phyloP scores from a whole-genome alignment of 2,329 filamentous ascomycete species.

The Magnaporthales sp. region DNA sequence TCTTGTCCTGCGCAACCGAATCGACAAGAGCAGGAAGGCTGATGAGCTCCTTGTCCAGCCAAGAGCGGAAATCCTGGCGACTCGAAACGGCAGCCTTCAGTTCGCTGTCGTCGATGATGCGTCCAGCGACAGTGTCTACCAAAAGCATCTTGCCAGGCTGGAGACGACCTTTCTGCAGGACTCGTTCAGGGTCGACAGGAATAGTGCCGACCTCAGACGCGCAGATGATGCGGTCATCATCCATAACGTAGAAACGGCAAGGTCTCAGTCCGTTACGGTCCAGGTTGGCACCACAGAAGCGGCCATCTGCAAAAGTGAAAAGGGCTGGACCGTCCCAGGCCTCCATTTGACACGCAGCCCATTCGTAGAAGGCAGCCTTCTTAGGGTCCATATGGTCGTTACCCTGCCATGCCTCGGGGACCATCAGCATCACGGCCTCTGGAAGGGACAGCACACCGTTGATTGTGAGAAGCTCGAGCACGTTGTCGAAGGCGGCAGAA shows the following conservation, averaged over 20 bases:
- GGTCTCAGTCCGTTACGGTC: conserved; percentile 92
- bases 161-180: conserved; percentile 87
- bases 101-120: conserved; percentile 90
- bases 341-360: conserved; percentile 98
- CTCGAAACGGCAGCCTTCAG: conserved; percentile 82
- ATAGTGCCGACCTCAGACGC: conserved; percentile 96
- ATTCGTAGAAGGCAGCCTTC: conserved; percentile 97
- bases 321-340: conserved; percentile 95
- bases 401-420: conserved; percentile 95
- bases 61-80: conserved; percentile 78
- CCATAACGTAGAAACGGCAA: conserved; percentile 94
- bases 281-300: conserved; percentile 93
- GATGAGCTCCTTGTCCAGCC: conserved; percentile 80
- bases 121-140: conserved; percentile 80
- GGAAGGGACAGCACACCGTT: conserved; percentile 93
- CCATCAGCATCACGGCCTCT: conserved; percentile 97
- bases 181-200: conserved; percentile 76
- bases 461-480: conserved; percentile 85
- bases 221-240: conserved; percentile 95
- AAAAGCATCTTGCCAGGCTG: conserved; percentile 94
- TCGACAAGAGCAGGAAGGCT: conserved; percentile 69
- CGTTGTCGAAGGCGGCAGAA: conserved; percentile 95
- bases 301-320: conserved; percentile 93
- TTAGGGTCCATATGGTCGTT: conserved; percentile 86
- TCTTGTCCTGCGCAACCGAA: conserved; percentile 46